Base-by-base conservation (phyloP, 2,329 filamentous ascomycete genomes). In the Calonectria pauciramosa region DNA sequence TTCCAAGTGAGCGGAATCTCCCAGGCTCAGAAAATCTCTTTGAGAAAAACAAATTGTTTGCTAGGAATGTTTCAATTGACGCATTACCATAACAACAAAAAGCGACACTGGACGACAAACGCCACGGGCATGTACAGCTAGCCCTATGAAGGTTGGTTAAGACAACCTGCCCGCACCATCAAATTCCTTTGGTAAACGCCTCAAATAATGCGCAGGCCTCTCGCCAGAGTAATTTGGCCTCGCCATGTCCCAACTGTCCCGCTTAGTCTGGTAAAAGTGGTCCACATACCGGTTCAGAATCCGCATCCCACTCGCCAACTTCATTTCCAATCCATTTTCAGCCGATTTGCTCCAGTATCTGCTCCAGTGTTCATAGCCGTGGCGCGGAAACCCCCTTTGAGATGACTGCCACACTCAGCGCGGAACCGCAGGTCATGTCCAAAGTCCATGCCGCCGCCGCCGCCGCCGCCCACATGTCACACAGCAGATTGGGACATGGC, bases 371-470 rank as follows among this genome's bases (percentile, higher is more conserved):
- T n/a, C 87, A 86, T 30, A 87, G 85, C 75, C 89, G 92, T 87
- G 90, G 90, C 71, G 88, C 30, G 18, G 3, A 34, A 56, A 32
- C 18, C 18, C 36, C 8, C 34, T 18, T 92, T 71, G 87, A 88
- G 51, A 91, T 91, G 7, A 89, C 87, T 0, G 84, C 90, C 63
- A 88, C 90, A 2, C 87, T 93, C 32, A 89, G 89, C 47, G 91
- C 91, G 54, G 91, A 93, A 81, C 96, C 97, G 0, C 96, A 99
- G 85, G 95, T 96, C 28, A 94, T 99, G 0, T 99, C 98, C 88
- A 93, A 94, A 81, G 97, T 99, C 30, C 96, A 97, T 81, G 94
- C 95, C 14, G 96, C 98, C 52, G 96, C 96, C 64, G 91, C 97
- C 84, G 94, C 95, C 14, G 96, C 98, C 52, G 96, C 96, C 64